Conservation (phyloP, 2,329 filamentous ascomycete genomes). For the Cordyceps cicadae region DNA sequence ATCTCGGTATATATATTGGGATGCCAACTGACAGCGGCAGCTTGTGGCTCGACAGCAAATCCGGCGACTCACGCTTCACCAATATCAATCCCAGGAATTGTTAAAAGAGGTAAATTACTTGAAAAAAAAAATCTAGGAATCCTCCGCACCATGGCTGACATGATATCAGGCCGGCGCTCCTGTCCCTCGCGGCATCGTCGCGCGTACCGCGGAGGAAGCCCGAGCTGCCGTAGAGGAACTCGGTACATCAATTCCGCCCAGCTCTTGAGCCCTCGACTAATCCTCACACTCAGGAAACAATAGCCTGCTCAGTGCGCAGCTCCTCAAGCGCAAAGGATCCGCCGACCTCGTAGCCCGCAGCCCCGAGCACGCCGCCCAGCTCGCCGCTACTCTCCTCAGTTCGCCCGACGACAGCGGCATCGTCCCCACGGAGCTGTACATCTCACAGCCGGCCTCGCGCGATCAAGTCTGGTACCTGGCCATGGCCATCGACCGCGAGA, state of each 20-base stretch:
- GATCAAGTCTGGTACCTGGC: slow-evolving; percentile 32
- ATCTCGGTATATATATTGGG: background rate
- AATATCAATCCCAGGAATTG: slow-evolving; percentile 22
- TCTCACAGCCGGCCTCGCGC: slow-evolving; percentile 25
- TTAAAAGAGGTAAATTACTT: slow-evolving; percentile 17
- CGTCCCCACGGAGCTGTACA: slow-evolving; percentile 26
- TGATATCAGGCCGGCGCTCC: slow-evolving; percentile 19
- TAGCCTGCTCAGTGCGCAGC: slow-evolving; percentile 22
- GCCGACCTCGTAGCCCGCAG: background rate
- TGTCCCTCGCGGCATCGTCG: slow-evolving; percentile 19
- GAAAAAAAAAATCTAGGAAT: too few species aligned
- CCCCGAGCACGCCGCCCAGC: slow-evolving; percentile 13
- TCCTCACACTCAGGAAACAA: slow-evolving; percentile 13
- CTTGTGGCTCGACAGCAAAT: slow-evolving; percentile 9
- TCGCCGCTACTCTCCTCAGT: slow-evolving; percentile 18
- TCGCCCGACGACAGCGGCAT: background rate
- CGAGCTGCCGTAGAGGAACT: slow-evolving; percentile 17
- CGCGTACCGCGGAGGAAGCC: slow-evolving; percentile 17
- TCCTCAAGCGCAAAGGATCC: slow-evolving; percentile 15
- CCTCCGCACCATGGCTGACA: background rate
- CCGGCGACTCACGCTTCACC: slow-evolving; percentile 20
- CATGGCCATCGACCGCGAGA: slow-evolving; percentile 36
- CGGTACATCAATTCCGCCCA: slow-evolving; percentile 13
- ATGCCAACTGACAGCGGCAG: background rate
- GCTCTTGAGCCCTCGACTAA: background rate